Base-by-base conservation (phyloP, 257 asterid species). In the Ligustrum vulgare region DNA sequence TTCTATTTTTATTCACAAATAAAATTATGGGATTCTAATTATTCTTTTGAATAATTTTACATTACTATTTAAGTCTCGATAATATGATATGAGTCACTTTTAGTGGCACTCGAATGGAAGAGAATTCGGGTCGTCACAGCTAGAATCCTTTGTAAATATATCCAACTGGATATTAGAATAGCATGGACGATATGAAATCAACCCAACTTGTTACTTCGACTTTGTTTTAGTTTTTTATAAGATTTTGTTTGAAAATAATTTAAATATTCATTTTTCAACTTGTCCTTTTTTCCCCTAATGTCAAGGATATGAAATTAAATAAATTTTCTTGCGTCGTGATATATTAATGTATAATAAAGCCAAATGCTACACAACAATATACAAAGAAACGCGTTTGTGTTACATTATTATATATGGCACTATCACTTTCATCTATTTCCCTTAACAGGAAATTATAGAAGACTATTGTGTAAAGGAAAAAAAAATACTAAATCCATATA, bases 351-450 rank as follows among this genome's bases (percentile, higher is more conserved):
- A 58, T 60, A 45, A 39, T 65, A 73, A 5, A 13, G 72, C 78
- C 88, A 82, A 82, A 80, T 73, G 76, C 69, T 56, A 72, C 5
- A 67, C 76, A 37, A 75, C 80, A 78, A 74, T 28, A n/a, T n/a
- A n/a, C 70, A 67, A 60, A 69, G 67, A 70, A 63, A 64, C 62
- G 62, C 71, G 71, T 54, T 60, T 70, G 35, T 31, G 20, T 45
- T 45, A 54, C 71, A 77, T 67, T 72, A 75, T 82, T 76, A 75
- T 79, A 75, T 79, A 71, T 79, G 16, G 18, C 18, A 84, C 89
- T 82, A 79, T 88, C 96, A 79, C 84, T 87, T 82, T 90, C 95
- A 79, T 69, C 39, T 56, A 62, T 75, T 80, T 54, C 79, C 74
- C 78, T 43, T 67, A 72, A 58, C 66, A 69, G 10, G 39, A 76